phyloP scores from a whole-genome alignment of 192 early-diverging fungal genomes.

The Phycomyces blakesleeanus region DNA sequence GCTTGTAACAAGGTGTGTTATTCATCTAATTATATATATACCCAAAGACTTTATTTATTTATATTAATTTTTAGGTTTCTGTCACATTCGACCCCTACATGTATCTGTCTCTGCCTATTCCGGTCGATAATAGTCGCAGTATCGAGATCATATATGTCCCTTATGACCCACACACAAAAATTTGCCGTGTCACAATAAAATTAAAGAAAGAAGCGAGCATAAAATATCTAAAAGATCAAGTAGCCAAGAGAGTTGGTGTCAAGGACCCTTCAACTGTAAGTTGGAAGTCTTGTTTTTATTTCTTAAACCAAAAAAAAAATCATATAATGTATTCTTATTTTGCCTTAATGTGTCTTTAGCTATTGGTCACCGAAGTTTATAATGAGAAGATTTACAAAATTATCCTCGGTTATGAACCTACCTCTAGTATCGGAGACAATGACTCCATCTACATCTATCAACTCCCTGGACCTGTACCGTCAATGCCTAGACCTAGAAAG shows the following conservation, averaged over 20 bases:
- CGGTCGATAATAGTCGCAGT: slow-evolving; percentile 54
- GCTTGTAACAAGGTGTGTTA: slow-evolving; percentile 67
- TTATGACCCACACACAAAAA: slow-evolving; percentile 37
- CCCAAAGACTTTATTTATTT: background rate
- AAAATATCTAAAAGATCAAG: slow-evolving; percentile 51
- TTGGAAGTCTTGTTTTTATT: too few relatives aligned
- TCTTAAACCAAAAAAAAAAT: too few relatives aligned
- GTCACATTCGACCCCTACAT: slow-evolving; percentile 85
- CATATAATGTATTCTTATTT: too few relatives aligned
- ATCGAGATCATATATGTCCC: slow-evolving; percentile 51
- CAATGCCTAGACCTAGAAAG: background rate
- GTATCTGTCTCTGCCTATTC: slow-evolving; percentile 74
- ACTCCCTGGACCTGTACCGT: slow-evolving; percentile 27
- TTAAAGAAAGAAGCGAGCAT: slow-evolving; percentile 64
- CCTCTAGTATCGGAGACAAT: slow-evolving; percentile 31
- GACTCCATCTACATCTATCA: slow-evolving; percentile 36
- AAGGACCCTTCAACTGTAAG: slow-evolving; percentile 33
- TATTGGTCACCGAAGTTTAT: slow-evolving; percentile 53
- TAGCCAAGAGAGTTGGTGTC: slow-evolving; percentile 51
- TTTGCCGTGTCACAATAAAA: slow-evolving; percentile 48
- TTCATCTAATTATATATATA: slow-evolving; percentile 54
- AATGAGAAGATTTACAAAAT: slow-evolving; percentile 53
- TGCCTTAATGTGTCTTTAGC: slow-evolving; percentile 1
- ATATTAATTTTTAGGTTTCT: slow-evolving; percentile 39
- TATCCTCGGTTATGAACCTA: slow-evolving; percentile 45